Base-by-base conservation (phyloP, 2,329 filamentous ascomycete genomes). In the Trichophyton rubrum region DNA sequence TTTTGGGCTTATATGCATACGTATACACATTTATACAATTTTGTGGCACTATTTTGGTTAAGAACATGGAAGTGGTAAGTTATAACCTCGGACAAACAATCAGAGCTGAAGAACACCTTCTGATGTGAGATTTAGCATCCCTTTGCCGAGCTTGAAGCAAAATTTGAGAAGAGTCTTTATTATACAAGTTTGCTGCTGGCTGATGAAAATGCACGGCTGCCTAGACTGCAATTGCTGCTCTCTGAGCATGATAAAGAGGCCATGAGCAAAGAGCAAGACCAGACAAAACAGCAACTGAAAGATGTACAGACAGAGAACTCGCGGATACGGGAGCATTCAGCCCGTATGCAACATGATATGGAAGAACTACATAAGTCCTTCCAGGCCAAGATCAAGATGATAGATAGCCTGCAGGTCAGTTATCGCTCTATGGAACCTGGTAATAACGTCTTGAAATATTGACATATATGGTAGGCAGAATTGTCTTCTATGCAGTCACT, bases 401-500 rank as follows among this genome's bases (percentile, higher is more conserved):
- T 83, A 47, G 78, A 81, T 45, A 80, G 77, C 60, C 70, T 85
- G 24, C 81, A 79, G 73, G 82, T 27, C n/a, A 45, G 58, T 57
- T 35, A 20, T 13, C 20, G 13, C 22, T 33, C 24, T n/a, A 17
- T 33, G 27, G 15, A 51, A 24, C 17, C 7, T 22, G 30, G 83
- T 71, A 27, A 72, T 40, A 30, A 38, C 41, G 51, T 56, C 45
- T 27, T 24, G 13, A 45, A 51, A 40, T 41, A 7, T 20, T 57
- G 45, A 15, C 30, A n/a, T 27, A 9, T 13, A 1, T 7, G 9
- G n/a, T 58, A 61, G 55, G 24, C 30, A 40, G 88, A 95, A 72
- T 75, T 93, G 3, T 79, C 83, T 59, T 82, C 86, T 0, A 79
- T 91, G 70, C 85, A 84, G 66, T 80, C 79, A 62, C 78, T 85